Evolutionary conservation across 2,329 filamentous ascomycete species (phyloP).

Genomic region (Penicillium sp.): DNA sequence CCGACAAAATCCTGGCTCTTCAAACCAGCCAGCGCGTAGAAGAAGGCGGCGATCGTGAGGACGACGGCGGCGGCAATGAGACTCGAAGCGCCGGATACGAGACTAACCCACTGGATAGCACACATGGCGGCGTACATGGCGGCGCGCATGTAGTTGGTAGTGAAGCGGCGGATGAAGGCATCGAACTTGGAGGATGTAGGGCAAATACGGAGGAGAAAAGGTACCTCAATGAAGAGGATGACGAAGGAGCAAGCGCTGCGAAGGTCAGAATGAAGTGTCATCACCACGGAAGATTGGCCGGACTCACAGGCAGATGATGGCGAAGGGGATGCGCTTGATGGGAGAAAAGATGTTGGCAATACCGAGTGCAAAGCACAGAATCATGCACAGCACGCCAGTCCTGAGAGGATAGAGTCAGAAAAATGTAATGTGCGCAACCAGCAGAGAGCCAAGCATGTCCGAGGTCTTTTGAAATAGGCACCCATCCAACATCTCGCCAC

Average conservation of each 20-base stretch:
- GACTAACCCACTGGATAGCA: conserved; percentile 79
- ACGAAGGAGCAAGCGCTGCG: conserved; percentile 68
- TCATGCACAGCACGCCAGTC: conserved; percentile 60
- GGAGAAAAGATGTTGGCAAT: conserved; percentile 68
- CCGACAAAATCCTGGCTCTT: conserved; percentile 50
- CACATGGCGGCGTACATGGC: conserved; percentile 82
- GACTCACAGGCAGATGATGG: conserved; percentile 59
- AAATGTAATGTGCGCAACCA: background rate
- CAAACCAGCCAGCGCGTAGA: conserved; percentile 63
- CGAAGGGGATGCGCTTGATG: conserved; percentile 60
- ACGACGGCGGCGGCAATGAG: conserved; percentile 86
- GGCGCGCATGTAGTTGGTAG: conserved; percentile 96
- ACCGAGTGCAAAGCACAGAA: conserved; percentile 67
- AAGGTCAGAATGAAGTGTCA: conserved; percentile 46
- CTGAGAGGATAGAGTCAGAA: conserved; percentile 29
- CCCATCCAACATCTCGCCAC: background rate
- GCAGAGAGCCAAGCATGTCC: background rate
- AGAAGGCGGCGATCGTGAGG: conserved; percentile 72
- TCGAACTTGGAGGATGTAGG: conserved; percentile 92
- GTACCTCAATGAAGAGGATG: conserved; percentile 85
- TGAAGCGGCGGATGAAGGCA: conserved; percentile 82
- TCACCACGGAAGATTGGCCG: background rate
- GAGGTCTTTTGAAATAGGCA: background rate
- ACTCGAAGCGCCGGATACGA: conserved; percentile 64
- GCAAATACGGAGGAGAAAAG: conserved; percentile 94